These are phyloP conservation scores for Cutaneotrichosporon sp. DNA, from an alignment of 1,284 basidiomycete species.

Conservation along the genomic window DNA sequence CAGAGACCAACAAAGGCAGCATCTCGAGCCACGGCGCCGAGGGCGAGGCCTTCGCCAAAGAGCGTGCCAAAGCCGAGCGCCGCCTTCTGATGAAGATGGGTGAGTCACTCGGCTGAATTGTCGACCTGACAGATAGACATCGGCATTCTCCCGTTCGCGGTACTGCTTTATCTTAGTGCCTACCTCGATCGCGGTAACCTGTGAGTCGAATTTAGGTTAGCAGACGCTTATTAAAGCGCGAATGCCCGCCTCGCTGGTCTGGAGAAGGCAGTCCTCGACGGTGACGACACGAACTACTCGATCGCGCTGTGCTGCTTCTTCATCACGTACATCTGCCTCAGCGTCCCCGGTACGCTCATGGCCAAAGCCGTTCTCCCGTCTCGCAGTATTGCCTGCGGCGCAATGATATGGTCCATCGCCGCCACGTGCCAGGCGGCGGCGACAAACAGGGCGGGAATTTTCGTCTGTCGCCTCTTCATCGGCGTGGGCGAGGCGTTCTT, in stretches of 20 bases:
- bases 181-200: conserved; percentile 49
- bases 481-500: conserved; percentile 47
- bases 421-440: conserved; percentile 48
- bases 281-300: conserved; percentile 43
- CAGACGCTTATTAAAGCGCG: conserved; percentile 17
- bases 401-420: conserved; percentile 48
- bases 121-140: conserved; percentile 23
- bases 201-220: conserved; percentile 14
- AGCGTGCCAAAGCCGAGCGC: conserved; percentile 18
- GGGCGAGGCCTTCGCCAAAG: conserved; percentile 28
- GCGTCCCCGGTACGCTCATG: conserved; percentile 40
- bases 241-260: conserved; percentile 48
- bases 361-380: conserved; percentile 45
- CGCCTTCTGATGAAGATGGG: conserved; percentile 68
- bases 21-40: conserved; percentile 28
- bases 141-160: conserved; percentile 49
- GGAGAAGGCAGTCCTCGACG: conserved; percentile 34
- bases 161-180: conserved; percentile 49
- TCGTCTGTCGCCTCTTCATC: conserved; percentile 48
- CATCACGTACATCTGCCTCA: conserved; percentile 46
- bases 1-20: conserved; percentile 34
- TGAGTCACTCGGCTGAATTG: not conserved
- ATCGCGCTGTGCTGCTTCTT: conserved; percentile 48
- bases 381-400: conserved; percentile 46
- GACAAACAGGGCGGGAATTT: conserved; percentile 40